A percentile compares a stretch with the other conserved stretches of the same genome.
phyloP scores from a whole-genome alignment of 1,284 basidiomycete genomes.

The Moesziomyces aphidis region DNA sequence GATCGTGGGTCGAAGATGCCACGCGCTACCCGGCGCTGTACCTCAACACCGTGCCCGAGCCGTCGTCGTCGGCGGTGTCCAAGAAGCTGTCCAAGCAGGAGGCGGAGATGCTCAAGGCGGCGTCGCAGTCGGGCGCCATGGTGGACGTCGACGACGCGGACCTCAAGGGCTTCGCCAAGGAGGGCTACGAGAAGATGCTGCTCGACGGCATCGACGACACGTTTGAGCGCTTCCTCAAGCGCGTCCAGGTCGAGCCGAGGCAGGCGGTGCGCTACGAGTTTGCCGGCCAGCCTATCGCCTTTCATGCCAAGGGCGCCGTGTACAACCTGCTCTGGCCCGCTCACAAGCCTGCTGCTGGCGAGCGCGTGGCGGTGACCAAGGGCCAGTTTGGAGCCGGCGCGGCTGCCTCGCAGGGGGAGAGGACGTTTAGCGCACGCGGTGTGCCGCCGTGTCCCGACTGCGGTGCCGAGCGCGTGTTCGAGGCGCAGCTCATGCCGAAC shows the following conservation, averaged over 20 bases:
- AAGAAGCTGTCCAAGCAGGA: constrained; percentile 43
- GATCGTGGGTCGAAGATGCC: constrained; percentile 49
- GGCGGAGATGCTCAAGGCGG: constrained; percentile 36
- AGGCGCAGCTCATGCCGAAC: constrained; percentile 68
- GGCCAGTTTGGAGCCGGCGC: constrained; percentile 13
- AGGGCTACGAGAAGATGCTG: constrained; percentile 62
- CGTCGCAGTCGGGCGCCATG: constrained; percentile 29
- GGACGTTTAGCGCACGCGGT: constrained; percentile 9
- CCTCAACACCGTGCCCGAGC: constrained; percentile 64
- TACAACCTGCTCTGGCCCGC: constrained; percentile 60
- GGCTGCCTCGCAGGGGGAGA: not conserved
- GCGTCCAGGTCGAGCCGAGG: constrained; percentile 52
- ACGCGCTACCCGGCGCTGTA: constrained; percentile 56
- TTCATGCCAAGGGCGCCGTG: constrained; percentile 48
- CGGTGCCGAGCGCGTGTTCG: constrained; percentile 57
- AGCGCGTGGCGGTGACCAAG: constrained; percentile 30
- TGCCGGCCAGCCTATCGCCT: constrained; percentile 60
- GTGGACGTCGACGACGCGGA: constrained; percentile 30
- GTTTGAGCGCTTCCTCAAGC: constrained; percentile 63
- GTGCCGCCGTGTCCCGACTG: constrained; percentile 58
- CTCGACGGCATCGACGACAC: constrained; percentile 60
- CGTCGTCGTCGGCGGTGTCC: constrained; percentile 39
- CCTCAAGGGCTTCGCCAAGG: constrained; percentile 50
- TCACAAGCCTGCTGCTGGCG: constrained; percentile 4
- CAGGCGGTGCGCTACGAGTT: constrained; percentile 66